phyloP scores from a whole-genome alignment of 805 yeast species.

The Hanseniaspora guilliermondii region DNA sequence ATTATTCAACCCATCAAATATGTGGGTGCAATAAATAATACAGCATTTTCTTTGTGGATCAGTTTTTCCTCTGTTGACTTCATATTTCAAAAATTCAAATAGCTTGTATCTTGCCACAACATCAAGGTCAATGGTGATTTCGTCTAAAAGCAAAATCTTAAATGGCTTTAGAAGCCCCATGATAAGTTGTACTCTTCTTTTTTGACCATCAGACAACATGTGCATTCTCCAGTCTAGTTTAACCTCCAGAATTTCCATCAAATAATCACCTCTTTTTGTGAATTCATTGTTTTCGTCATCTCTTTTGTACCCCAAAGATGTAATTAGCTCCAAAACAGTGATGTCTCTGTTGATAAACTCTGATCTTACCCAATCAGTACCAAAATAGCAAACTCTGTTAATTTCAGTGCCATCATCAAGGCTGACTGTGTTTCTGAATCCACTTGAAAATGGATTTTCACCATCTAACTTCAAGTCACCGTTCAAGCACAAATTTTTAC shows the following conservation, averaged over 20 bases:
- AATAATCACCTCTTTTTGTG: conserved; percentile 61
- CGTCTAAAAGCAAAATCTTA: conserved; percentile 78
- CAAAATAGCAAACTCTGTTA: conserved; percentile 61
- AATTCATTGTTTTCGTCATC: conserved; percentile 23
- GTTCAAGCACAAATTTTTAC: conserved; percentile 69
- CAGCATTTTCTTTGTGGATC: conserved; percentile 43
- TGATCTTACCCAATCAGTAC: conserved; percentile 96
- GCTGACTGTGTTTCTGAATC: conserved; percentile 23
- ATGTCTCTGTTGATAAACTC: conserved; percentile 83
- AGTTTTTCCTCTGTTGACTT: conserved; percentile 38
- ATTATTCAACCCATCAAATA: conserved; percentile 81
- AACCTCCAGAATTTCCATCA: conserved; percentile 69
- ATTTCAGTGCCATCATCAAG: conserved; percentile 17
- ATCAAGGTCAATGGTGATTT: conserved; percentile 92
- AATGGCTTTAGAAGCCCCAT: conserved; percentile 92
- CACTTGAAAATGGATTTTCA: conserved; percentile 69
- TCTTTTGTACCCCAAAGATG: conserved; percentile 71
- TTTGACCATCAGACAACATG: conserved; percentile 83
- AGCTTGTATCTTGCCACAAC: conserved; percentile 75
- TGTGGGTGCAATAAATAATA: conserved; percentile 89
- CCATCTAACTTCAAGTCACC: conserved; percentile 71
- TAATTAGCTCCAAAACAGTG: conserved; percentile 65
- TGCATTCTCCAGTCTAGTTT: conserved; percentile 89
- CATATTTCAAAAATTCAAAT: conserved; percentile 56
- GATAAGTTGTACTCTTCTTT: conserved; percentile 82